Evolutionary conservation across 78 protist species (phyloP).

Genomic region (Planoprotostelium fungivorum): DNA sequence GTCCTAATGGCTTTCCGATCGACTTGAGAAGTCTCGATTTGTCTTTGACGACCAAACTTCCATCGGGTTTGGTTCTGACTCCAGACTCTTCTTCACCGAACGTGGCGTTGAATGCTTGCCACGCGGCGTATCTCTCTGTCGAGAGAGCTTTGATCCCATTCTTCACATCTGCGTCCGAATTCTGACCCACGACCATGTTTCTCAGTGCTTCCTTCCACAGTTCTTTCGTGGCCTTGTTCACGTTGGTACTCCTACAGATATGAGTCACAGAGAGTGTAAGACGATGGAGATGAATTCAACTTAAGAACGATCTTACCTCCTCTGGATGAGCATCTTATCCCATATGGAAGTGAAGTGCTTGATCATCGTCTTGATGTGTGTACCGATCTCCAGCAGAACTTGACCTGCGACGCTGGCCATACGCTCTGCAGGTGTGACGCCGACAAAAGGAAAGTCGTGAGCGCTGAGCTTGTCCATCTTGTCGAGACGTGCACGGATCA

Average conservation of each 20-base stretch:
- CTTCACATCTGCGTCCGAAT: no score
- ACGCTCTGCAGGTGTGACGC: background rate
- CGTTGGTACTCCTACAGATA: background rate
- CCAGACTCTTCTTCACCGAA: background rate
- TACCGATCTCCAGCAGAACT: background rate
- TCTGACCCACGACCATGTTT: no score
- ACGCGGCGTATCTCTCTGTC: background rate
- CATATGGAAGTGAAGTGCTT: background rate
- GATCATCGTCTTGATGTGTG: background rate
- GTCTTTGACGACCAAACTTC: background rate
- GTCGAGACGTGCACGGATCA: slow-evolving; percentile 10
- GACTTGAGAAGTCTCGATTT: background rate
- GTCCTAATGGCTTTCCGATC: background rate
- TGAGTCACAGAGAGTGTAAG: no score
- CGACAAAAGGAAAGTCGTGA: background rate
- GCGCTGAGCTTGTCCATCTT: slow-evolving; percentile 11
- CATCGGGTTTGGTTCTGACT: background rate
- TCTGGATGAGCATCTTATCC: background rate
- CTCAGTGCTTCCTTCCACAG: background rate
- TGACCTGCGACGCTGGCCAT: background rate
- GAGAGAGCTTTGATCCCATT: background rate
- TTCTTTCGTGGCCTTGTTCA: background rate
- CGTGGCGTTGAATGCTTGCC: background rate
- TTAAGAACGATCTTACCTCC: background rate
- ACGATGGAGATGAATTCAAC: background rate